Evolutionary conservation across 2,329 filamentous ascomycete species (phyloP).

Genomic region (Trichocomaceae sp.): DNA sequence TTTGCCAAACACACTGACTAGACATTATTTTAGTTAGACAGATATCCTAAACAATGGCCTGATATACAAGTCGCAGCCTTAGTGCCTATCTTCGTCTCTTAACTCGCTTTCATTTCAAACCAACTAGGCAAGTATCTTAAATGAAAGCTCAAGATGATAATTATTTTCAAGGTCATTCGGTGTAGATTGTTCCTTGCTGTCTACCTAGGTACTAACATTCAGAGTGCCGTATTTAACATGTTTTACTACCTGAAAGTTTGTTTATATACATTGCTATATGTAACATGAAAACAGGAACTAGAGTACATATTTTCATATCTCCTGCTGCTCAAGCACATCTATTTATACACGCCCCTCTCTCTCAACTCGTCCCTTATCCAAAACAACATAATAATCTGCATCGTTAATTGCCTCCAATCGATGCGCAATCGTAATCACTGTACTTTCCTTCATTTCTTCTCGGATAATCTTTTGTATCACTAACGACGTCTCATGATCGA

Average conservation of each 20-base stretch:
- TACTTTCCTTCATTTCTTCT: conserved; percentile 37
- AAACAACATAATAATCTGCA: conserved; percentile 50
- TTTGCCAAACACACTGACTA: not conserved
- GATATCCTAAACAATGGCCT: not conserved
- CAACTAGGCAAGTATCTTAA: not conserved
- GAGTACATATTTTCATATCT: too few relatives aligned
- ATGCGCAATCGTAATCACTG: conserved; percentile 61
- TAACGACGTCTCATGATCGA: conserved; percentile 56
- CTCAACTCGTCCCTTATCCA: conserved; percentile 46
- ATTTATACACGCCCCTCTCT: conserved; percentile 9
- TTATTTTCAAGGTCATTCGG: not conserved
- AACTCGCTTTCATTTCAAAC: not conserved
- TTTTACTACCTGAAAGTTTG: too few relatives aligned
- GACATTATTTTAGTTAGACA: not conserved
- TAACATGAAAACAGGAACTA: too few relatives aligned
- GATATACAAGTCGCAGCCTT: not conserved
- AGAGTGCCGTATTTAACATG: too few relatives aligned
- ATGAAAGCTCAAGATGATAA: not conserved
- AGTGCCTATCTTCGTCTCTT: not conserved
- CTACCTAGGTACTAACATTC: too few relatives aligned
- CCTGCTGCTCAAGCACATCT: not conserved
- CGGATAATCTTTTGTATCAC: conserved; percentile 34
- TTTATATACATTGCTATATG: too few relatives aligned
- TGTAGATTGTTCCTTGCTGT: too few relatives aligned
- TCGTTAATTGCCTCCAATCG: conserved; percentile 56